Percentiles rank a stretch among this genome's conserved stretches.
phyloP scores from a whole-genome alignment of 2,329 filamentous ascomycete genomes.

The Pestalotiopsis sp. region DNA sequence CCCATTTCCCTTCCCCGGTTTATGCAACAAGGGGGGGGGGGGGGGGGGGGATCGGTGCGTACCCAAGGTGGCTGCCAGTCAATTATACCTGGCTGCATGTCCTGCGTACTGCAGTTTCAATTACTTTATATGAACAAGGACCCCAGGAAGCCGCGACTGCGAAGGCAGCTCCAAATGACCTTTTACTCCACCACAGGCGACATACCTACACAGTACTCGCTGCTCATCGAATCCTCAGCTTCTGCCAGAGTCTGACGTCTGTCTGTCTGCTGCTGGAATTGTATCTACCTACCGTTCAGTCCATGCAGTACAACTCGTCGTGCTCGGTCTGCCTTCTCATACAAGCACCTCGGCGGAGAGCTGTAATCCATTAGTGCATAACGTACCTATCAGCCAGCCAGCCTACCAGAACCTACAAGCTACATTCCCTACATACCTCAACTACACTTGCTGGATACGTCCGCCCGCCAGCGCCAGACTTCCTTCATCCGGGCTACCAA shows the following conservation, averaged over 20 bases:
- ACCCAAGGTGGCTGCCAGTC: too few species aligned
- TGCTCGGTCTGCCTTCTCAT: neutral
- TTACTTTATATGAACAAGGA: conserved; percentile 24
- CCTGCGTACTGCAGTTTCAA: conserved; percentile 16
- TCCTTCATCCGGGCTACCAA: neutral
- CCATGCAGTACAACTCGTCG: neutral
- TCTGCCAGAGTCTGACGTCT: neutral
- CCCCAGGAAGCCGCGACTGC: conserved; percentile 4
- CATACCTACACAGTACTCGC: neutral
- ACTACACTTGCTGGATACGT: neutral
- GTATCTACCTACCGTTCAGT: neutral
- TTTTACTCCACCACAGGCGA: neutral
- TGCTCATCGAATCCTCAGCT: neutral
- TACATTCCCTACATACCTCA: neutral
- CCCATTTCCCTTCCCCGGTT: neutral
- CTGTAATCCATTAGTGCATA: neutral
- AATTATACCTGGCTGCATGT: neutral
- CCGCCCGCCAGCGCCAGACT: neutral
- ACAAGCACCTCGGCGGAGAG: neutral
- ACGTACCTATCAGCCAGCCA: neutral
- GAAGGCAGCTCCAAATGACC: conserved; percentile 4
- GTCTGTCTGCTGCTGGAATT: neutral
- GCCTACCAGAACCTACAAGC: neutral
- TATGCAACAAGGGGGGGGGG: neutral
- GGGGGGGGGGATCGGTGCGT: neutral